These are phyloP conservation scores for Phytopythium ostracodes DNA, from an alignment of 352 stramenopile genomes.

Conservation along the genomic window DNA sequence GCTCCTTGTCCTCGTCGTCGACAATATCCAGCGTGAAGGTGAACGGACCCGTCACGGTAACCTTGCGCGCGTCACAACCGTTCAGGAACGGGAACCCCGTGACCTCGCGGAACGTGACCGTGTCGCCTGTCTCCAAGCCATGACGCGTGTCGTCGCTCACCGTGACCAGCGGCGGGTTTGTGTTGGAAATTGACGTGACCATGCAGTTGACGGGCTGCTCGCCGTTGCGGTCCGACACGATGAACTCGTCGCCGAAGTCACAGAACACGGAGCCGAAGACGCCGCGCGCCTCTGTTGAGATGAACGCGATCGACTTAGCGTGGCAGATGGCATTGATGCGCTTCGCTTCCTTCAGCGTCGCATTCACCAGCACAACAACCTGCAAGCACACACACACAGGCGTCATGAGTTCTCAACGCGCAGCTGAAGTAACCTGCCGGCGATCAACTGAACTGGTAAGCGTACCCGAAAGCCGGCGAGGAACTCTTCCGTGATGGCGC, in stretches of 20 bases:
- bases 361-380: slow-evolving; percentile 86
- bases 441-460: background rate
- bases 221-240: slow-evolving; percentile 93
- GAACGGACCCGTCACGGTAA: slow-evolving; percentile 90
- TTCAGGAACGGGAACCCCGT: slow-evolving; percentile 90
- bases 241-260: slow-evolving; percentile 96
- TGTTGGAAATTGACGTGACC: slow-evolving; percentile 91
- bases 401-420: background rate
- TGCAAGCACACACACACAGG: slow-evolving; percentile 17
- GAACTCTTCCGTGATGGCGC: slow-evolving; percentile 68
- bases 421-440: too few relatives aligned
- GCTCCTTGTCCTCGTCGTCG: slow-evolving; percentile 62
- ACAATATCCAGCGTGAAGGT: slow-evolving; percentile 95
- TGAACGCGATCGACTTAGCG: slow-evolving; percentile 86
- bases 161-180: slow-evolving; percentile 87
- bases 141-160: slow-evolving; percentile 98
- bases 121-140: slow-evolving; percentile 95
- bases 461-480: slow-evolving; percentile 63
- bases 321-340: slow-evolving; percentile 86
- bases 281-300: slow-evolving; percentile 89
- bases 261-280: slow-evolving; percentile 97
- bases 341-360: slow-evolving; percentile 58
- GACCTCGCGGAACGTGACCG: slow-evolving; percentile 95
- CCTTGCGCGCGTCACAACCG: slow-evolving; percentile 49
- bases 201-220: slow-evolving; percentile 92